phyloP scores from a whole-genome alignment of 1,284 basidiomycete species.

The Ustilago loliicola region DNA sequence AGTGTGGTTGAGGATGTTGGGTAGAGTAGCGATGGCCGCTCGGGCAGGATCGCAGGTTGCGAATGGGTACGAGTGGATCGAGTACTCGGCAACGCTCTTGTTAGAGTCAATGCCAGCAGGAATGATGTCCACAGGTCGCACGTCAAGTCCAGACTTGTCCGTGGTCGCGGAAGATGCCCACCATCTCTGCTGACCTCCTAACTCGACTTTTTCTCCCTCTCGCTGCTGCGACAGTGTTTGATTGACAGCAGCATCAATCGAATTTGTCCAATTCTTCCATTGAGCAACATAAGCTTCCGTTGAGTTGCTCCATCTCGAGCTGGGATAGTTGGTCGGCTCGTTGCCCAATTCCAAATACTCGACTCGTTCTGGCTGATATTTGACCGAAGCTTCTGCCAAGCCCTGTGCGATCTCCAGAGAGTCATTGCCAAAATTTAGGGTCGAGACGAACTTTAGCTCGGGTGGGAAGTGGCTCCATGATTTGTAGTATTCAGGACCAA shows the following conservation, averaged over 20 bases:
- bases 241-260: conserved; percentile 9
- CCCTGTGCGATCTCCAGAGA: conserved; percentile 7
- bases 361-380: conserved; percentile 6
- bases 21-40: conserved; percentile 6
- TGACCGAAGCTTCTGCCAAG: conserved; percentile 9
- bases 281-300: conserved; percentile 16
- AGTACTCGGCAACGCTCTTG: conserved; percentile 11
- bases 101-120: conserved; percentile 13
- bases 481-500: conserved; percentile 17
- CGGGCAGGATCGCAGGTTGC: conserved; percentile 18
- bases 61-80: conserved; percentile 24
- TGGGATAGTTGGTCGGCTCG: conserved; percentile 20
- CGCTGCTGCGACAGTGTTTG: background rate
- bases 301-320: conserved; percentile 5
- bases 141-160: conserved; percentile 10
- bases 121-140: conserved; percentile 17
- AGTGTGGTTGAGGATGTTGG: conserved; percentile 23
- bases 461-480: conserved; percentile 15
- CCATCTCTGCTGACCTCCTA: conserved; percentile 6
- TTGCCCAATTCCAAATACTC: conserved; percentile 17
- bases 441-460: conserved; percentile 14
- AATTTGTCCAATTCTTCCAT: conserved; percentile 15
- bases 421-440: conserved; percentile 24
- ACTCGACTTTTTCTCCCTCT: background rate
- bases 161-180: conserved; percentile 21